Evolutionary conservation across 257 asterid genomes (phyloP), one percentile per base, ranked within the genome.

Genomic region (Lycium barbarum): DNA sequence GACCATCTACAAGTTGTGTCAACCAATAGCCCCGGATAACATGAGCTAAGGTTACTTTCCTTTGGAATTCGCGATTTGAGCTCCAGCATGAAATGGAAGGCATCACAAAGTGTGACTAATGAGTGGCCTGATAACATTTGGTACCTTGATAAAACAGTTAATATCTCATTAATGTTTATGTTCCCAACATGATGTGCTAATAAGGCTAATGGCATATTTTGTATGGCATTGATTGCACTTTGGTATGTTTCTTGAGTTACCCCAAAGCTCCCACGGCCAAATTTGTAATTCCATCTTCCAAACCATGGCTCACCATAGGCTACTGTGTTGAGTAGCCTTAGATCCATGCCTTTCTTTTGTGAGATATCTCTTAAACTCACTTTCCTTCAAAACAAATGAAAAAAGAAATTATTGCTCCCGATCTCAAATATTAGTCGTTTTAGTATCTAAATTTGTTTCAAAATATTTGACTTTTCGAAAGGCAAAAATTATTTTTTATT

Each of bases 1-100:
- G 99, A 97, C 99, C 99, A 97, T 63, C 99, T 87, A 86, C 99
- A 97, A 1, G 98, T 91, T 8, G 93, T 98, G 11, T 92, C 93
- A 88, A 97, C 87, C 87, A 97, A 83, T 26, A 83, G 3, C 45
- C 85, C 92, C 7, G 91, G 92, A 63, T 90, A 89, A 86, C 86
- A 88, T 1, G 91, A 80, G 58, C 54, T 84, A 17, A 53, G 84
- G 84, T 2, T 82, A 54, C 53, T 88, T 85, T 96, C 98, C 83
- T 87, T 91, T 6, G 98, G 93, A 9, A 94, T 86, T 79, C 90
- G 87, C 66, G 83, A 68, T 85, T 92, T 92, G 17, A 92, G 87
- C 74, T 95, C 97, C 65, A 94, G 65, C 97, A 97, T 94, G 89
- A 94, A 97, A 79, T 88, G 93, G 70, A 97, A 91, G 10, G 93